Base-by-base conservation (phyloP, 768 basidiomycete genomes). In the Termitomyces sp. region DNA sequence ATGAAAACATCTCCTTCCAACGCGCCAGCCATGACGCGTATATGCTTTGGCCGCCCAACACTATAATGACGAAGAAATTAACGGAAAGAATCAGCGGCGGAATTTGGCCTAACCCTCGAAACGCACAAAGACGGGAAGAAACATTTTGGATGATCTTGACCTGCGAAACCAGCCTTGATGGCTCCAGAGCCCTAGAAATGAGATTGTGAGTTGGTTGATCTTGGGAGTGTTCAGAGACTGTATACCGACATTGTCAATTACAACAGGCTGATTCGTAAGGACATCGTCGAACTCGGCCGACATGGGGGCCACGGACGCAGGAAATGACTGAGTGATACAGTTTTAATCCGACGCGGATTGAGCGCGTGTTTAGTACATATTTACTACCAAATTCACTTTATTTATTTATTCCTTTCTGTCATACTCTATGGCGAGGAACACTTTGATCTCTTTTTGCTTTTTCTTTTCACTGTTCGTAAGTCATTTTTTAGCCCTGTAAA, bases 71-170 rank as follows among this genome's bases (percentile, higher is more conserved):
- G 56, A 53, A 66, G 63, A 60, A 65, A 67, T 65, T 53, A 68
- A 65, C 60, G 57, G 58, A 68, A 59, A 58, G 62, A 62, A 64
- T 66, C 47, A 66, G 53, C 59, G 61, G 58, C 61, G 64, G 58
- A 63, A 57, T 63, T 65, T 47, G 63, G 59, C 64, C 67, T 72
- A 76, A 76, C 72, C 72, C 67, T 72, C 62, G 64, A 68, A 68
- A 86, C 94, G 78, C 76, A 97, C 95, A 94, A 98, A 63, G 95
- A 97, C 62, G 97, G 95, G 69, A 98, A 98, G 82, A 95, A 98
- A 71, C 95, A 98, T 83, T 97, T 97, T 43, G 97, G 97, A 71
- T 97, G 95, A 74, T 98, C 96, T 74, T 98, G 92, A 46, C 97
- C 97, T 54, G 97, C 97, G 70, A 99, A 99, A 40, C 97, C 97